Evolutionary conservation across 306 rosid species (phyloP), one percentile per base, ranked within the genome.

Genomic region (Ceratonia siliqua): DNA sequence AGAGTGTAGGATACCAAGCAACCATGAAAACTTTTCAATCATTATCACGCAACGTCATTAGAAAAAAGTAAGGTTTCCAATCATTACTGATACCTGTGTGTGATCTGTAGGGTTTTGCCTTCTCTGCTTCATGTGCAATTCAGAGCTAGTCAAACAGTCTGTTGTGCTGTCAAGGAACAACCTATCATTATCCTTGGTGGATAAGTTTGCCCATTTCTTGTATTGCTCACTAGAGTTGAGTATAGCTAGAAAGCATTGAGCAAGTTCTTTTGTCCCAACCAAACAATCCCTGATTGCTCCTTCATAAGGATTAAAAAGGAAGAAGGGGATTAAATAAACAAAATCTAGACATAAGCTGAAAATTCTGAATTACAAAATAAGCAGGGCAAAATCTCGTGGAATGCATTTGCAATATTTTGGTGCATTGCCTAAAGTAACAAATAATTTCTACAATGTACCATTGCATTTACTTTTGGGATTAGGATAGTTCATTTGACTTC

Each of bases 201-300:
- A 76, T 52, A 83, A 72, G 22, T 71, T 79, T 24, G 21, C 77
- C 87, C 87, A 83, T 59, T 72, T 83, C 77, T 72, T 83, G 82
- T 79, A 79, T 39, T 83, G 79, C 39, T 22, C 77, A 53, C 79
- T 53, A 11, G 82, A 79, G 73, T 83, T 83, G 74, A 72, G 79
- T 25, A 83, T 72, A 53, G 84, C 73, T 42, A 83, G 77, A 72
- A 83, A 83, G 66, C 68, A 79, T 45, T 76, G 85, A 54, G 89
- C 94, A 50, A 91, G 72, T 82, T 83, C 84, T 41, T 82, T 78
- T 71, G 63, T 85, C 74, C 77, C 83, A 20, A 75, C 78, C 45
- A 88, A 79, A 58, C 64, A 78, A 49, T 89, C 91, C 57, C 33
- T 77, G 42, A 93, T 79, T 43, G 94, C 84, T 62, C 96, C 98